Evolutionary conservation across 768 basidiomycete species (phyloP).

Genomic region (Mycena venus): DNA sequence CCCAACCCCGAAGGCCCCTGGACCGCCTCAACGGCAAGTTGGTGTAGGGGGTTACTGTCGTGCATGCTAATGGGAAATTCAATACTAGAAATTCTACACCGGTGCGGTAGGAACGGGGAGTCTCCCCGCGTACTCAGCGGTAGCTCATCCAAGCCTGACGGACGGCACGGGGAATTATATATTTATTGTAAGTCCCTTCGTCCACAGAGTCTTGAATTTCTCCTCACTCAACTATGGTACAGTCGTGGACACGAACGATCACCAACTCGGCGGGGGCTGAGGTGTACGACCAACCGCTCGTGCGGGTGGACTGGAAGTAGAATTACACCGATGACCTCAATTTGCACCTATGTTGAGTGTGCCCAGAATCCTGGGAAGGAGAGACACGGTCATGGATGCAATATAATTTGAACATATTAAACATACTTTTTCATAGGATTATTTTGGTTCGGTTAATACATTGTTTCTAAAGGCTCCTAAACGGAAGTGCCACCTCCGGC

Average conservation of each 20-base stretch:
- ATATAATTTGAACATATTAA: too few species aligned
- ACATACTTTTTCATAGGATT: too few species aligned
- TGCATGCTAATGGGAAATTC: background rate
- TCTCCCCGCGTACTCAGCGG: conserved; percentile 27
- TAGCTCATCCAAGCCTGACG: conserved; percentile 28
- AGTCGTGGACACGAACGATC: conserved; percentile 26
- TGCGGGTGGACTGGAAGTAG: conserved; percentile 27
- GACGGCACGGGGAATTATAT: conserved; percentile 34
- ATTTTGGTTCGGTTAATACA: too few species aligned
- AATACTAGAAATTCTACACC: conserved; percentile 20
- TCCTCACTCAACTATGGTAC: background rate
- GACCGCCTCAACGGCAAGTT: conserved; percentile 2
- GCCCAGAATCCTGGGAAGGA: too few species aligned
- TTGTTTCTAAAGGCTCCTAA: too few species aligned
- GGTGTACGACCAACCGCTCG: conserved; percentile 32
- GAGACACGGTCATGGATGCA: too few species aligned
- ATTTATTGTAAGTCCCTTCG: conserved; percentile 23
- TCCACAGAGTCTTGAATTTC: background rate
- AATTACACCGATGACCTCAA: too few species aligned
- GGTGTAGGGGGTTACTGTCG: background rate
- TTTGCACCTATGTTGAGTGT: too few species aligned
- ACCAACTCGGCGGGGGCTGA: background rate
- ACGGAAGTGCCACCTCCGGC: too few species aligned
- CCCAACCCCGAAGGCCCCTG: conserved; percentile 30
- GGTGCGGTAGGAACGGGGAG: conserved; percentile 16